phyloP scores from a whole-genome alignment of 345 rosid species.

The Eucalyptus shirleyi region DNA sequence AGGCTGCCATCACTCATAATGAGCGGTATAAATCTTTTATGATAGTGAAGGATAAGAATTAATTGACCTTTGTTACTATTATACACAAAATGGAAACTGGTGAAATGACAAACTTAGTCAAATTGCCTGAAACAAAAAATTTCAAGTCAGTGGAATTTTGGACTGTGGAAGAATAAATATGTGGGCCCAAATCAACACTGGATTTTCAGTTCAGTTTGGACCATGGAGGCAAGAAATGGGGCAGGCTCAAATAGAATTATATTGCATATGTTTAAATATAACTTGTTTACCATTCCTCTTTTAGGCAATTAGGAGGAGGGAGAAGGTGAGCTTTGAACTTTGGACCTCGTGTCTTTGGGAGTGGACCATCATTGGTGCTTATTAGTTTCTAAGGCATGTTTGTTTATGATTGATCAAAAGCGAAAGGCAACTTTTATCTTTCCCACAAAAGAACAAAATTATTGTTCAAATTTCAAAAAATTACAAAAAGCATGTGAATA shows the following conservation, averaged over 20 bases:
- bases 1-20: slow-evolving; percentile 13
- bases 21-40: slow-evolving; percentile 25
- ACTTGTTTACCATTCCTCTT: background rate
- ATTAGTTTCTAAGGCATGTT: background rate
- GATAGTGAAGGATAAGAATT: background rate
- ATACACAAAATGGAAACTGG: background rate
- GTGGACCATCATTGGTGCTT: background rate
- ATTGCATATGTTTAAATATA: background rate
- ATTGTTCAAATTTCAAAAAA: background rate
- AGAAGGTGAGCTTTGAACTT: background rate
- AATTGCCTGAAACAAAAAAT: background rate
- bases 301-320: background rate
- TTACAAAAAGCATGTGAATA: background rate
- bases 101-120: background rate
- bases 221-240: background rate
- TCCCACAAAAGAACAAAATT: background rate
- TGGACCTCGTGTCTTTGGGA: background rate
- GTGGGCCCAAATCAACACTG: background rate
- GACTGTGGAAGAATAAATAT: background rate
- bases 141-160: background rate
- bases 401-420: background rate
- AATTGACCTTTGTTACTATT: background rate
- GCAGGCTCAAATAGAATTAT: background rate
- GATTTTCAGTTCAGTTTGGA: background rate
- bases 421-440: background rate